Evolutionary conservation across 2,329 filamentous ascomycete species (phyloP).

Genomic region (Rutstroemia sp.): DNA sequence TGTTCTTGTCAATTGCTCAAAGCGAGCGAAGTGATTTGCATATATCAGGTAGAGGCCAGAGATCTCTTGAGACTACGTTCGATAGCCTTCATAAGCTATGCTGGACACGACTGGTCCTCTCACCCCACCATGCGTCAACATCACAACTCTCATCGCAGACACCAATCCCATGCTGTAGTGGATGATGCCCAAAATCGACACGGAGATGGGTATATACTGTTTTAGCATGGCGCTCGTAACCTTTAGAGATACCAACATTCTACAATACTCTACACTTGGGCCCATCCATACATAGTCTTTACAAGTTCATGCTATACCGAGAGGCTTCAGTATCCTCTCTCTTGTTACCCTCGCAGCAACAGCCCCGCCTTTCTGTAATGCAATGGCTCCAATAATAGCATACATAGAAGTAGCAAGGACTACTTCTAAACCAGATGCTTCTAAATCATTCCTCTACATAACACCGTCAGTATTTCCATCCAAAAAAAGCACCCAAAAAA

Average conservation of each 20-base stretch:
- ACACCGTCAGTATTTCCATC: constrained; percentile 15
- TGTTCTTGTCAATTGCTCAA: no score
- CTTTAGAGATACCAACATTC: background rate
- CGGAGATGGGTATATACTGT: constrained; percentile 1
- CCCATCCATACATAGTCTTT: constrained; percentile 16
- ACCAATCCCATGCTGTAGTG: no score
- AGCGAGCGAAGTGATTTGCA: no score
- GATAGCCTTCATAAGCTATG: no score
- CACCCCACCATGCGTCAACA: no score
- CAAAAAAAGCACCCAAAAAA: background rate
- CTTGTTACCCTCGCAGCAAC: constrained; percentile 67
- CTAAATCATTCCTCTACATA: constrained; percentile 55
- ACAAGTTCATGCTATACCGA: constrained; percentile 25
- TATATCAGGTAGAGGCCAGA: no score
- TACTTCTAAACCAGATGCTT: constrained; percentile 63
- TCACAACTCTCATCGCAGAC: no score
- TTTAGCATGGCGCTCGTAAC: background rate
- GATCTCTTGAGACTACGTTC: no score
- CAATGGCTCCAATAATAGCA: constrained; percentile 80
- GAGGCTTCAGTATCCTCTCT: constrained; percentile 45
- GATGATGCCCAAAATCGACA: background rate
- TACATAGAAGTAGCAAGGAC: constrained; percentile 74
- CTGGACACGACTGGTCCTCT: no score
- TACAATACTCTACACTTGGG: constrained; percentile 10
- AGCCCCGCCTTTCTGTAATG: constrained; percentile 78